These are phyloP conservation scores for Hibiscus tridactylites DNA, from an alignment of 345 rosid species.

Conservation along the genomic window DNA sequence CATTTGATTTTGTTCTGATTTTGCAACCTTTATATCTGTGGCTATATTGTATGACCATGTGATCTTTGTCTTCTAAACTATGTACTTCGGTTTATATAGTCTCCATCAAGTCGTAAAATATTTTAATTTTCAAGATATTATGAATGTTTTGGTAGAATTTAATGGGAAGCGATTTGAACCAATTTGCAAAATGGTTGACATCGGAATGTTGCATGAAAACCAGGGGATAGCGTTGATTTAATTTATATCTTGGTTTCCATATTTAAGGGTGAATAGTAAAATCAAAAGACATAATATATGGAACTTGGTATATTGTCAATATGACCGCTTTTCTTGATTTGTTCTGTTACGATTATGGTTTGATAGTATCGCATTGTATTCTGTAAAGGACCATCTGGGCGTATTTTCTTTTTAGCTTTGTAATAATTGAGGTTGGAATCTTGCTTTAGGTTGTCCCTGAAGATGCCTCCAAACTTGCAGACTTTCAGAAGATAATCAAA, in stretches of 20 bases:
- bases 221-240: background rate
- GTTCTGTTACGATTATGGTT: background rate
- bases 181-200: background rate
- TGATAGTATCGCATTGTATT: background rate
- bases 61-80: background rate
- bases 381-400: background rate
- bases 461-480: slow-evolving; percentile 82
- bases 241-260: background rate
- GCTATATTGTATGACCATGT: background rate
- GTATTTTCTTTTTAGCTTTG: background rate
- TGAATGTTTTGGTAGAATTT: background rate
- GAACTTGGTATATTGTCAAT: background rate
- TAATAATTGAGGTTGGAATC: slow-evolving; percentile 4
- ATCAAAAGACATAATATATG: background rate
- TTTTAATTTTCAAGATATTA: background rate
- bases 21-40: background rate
- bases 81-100: background rate
- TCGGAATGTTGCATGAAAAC: background rate
- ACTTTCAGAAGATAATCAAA: slow-evolving; percentile 71
- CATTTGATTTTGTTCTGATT: background rate
- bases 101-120: background rate
- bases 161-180: background rate
- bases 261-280: background rate
- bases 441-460: slow-evolving; percentile 77
- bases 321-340: background rate